Conservation (phyloP, 2,329 filamentous ascomycete species). For the Amylocarpus encephaloides region DNA sequence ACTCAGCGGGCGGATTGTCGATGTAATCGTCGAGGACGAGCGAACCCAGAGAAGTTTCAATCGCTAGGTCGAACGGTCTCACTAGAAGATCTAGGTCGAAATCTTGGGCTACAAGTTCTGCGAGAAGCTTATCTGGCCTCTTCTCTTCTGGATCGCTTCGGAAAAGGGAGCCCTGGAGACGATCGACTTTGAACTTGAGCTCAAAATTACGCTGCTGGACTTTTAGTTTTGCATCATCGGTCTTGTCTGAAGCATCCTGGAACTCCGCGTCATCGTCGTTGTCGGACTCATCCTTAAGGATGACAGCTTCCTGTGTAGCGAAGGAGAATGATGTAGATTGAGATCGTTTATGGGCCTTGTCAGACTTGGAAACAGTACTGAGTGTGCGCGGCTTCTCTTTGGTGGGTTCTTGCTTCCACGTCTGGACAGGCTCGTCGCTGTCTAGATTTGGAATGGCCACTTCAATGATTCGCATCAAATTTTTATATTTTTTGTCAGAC, state of each 20-base stretch:
- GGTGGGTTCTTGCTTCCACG: conserved; percentile 3
- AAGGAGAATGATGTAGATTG: conserved; percentile 71
- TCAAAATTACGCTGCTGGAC: conserved; percentile 89
- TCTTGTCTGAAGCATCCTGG: conserved; percentile 58
- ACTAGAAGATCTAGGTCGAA: conserved; percentile 87
- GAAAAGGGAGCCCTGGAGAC: conserved; percentile 86
- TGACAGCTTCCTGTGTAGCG: conserved; percentile 64
- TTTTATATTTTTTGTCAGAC: conserved; percentile 96
- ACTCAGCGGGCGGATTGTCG: conserved; percentile 78
- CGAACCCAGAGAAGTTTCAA: conserved; percentile 81
- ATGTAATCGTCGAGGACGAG: conserved; percentile 93
- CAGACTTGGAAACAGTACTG: conserved; percentile 30
- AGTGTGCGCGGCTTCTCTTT: conserved; percentile 18
- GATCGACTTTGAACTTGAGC: conserved; percentile 93
- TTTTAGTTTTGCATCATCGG: conserved; percentile 53
- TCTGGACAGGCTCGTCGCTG: conserved; percentile 33
- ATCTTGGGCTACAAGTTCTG: conserved; percentile 83
- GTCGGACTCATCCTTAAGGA: conserved; percentile 56
- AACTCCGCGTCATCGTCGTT: conserved; percentile 59
- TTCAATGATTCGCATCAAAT: conserved; percentile 90
- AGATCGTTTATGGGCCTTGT: conserved; percentile 41
- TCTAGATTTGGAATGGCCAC: conserved; percentile 85
- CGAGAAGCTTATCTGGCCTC: conserved; percentile 73
- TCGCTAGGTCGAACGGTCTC: conserved; percentile 84
- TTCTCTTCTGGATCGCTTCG: conserved; percentile 73